Base-by-base conservation (phyloP, 2,329 filamentous ascomycete species). In the Monilinia fructigena region DNA sequence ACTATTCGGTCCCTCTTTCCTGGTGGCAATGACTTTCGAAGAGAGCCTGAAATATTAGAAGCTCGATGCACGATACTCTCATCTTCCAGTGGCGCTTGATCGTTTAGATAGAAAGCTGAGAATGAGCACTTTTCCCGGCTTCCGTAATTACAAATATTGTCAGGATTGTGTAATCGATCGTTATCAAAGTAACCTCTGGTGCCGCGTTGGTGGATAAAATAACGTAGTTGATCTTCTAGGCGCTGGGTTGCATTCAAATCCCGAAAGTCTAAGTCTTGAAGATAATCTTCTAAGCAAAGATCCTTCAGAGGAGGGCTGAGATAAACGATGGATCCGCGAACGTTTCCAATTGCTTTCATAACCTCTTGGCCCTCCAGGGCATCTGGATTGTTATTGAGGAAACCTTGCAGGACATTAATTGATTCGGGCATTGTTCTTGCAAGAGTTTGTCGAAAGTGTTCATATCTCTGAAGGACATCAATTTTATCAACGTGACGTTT, bases 281-380 rank as follows among this genome's bases (percentile, higher is more conserved):
- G 52, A 48, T 66, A 61, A 18, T 38, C 38, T n/a, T 23, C 20
- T 10, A 66, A 48, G 31, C n/a, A 40, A 5, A 62, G 28, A 38
- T 23, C 8, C 23, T 50, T 48, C 14, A 66, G 50, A 10, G 64
- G 64, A 4, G 56, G 64, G n/a, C 56, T 62, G 6, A 54, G 38
- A 45, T 55, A 62, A 18, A 66, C 16, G 23, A 66, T 62, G 12
- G 55, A 38, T 7, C 64, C 64, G 26, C 56, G 40, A 14, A 66
- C 14, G n/a, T 62, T 66, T 54, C 64, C 64, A 48, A 66, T 31
- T 40, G 50, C 64, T 48, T 66, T 55, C 42, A 62, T 35, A 16
- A 62, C 31, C 28, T 62, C 50, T 47, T 45, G 58, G 18, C 53
- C 64, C n/a, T 48, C 64, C 20, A 55, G 35, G 20, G 52, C 38